Base-by-base conservation (phyloP, 176 grass and related monocot genomes). In the Chloris gayana region DNA sequence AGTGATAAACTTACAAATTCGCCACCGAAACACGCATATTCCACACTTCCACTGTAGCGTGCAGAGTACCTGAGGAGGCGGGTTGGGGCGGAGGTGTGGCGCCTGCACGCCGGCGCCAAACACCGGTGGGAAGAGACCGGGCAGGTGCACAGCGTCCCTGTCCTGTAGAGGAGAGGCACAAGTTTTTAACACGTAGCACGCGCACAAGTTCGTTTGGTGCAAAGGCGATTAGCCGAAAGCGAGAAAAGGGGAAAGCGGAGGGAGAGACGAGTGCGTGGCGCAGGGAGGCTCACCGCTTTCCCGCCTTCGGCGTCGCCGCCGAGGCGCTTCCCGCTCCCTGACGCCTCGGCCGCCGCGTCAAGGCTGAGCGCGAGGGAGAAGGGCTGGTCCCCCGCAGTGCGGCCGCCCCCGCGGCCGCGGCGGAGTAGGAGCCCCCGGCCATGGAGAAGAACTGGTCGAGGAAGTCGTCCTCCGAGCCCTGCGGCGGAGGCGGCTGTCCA, bases 391-490 rank as follows among this genome's bases (percentile, higher is more conserved):
- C 86, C 94, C 51, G 85, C 64, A 24, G 46, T 26, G 64, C 80
- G 85, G 25, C 80, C 74, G 62, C 34, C 87, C 18, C 73, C 30
- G 57, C 44, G 13, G 76, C 42, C 6, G 67, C 83, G n/a, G 68
- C 82, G 53, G 81, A 70, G 38, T 75, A 80, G 73, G 84, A 76
- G 64, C 61, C 77, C 27, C 80, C 78, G 54, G 54, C 54, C 22
- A 90, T 80, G 34, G 93, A 89, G 73, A 99, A 89, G 87, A 99
- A 89, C 85, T 99, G 93, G 69, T 99, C 93, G 67, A 99, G 75
- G 82, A 99, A 96, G 64, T 99, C 97, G 13, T 99, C 97, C 37
- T 99, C 93, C 51, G 88, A 8, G 73, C 62, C 83, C 73, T 83
- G 88, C 61, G 83, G 71, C 35, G 85, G 75, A 29, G 85, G 75